Base-by-base conservation (phyloP, 1,139 yeast genomes). In the Kurtzmaniella quercitrusa region DNA sequence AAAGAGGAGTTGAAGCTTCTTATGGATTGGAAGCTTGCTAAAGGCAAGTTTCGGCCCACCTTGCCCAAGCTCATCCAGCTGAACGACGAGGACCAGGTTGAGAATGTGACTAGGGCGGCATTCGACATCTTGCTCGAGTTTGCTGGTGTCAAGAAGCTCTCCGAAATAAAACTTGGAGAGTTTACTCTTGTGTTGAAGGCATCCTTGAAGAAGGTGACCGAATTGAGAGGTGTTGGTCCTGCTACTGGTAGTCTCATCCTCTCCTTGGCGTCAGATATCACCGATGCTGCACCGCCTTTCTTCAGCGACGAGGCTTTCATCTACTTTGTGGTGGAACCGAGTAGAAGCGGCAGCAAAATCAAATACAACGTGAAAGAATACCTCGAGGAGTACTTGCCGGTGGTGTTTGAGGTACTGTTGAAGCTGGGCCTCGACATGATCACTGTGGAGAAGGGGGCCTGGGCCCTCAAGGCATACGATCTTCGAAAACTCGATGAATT, bases 21-120 rank as follows among this genome's bases (percentile, higher is more conserved):
- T 27, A 64, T 75, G 74, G 79, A 74, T 46, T 75, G 79, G 79
- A 75, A 75, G 45, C 61, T 75, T 38, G 70, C 75, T 21, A 68
- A 68, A 47, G 81, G 80, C 0, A 73, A 70, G 43, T 75, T 69
- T 48, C 54, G 81, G 21, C 75, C 79, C 2, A 62, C 65, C 2
- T 58, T 75, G 8, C 70, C 70, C n/a, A 70, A 69, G 44, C 55
- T 73, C 18, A 71, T 75, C 33, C 54, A 53, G 38, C 61, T 70
- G 2, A 75, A 75, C 49, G 57, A 57, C 3, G 57, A 49, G 0
- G 56, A 53, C 0, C 44, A 41, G 3, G 75, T 74, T 9, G 50
- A 55, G 43, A 46, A 49, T 2, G 51, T 52, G 3, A 67, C 79
- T 1, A 51, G 49, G 24, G 51, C 45, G 8, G 79, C 70, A 0